A percentile compares a stretch with the other conserved stretches of the same genome.
Evolutionary conservation across 1,139 yeast genomes (phyloP).

Genomic region (Taiozyma sp.): DNA sequence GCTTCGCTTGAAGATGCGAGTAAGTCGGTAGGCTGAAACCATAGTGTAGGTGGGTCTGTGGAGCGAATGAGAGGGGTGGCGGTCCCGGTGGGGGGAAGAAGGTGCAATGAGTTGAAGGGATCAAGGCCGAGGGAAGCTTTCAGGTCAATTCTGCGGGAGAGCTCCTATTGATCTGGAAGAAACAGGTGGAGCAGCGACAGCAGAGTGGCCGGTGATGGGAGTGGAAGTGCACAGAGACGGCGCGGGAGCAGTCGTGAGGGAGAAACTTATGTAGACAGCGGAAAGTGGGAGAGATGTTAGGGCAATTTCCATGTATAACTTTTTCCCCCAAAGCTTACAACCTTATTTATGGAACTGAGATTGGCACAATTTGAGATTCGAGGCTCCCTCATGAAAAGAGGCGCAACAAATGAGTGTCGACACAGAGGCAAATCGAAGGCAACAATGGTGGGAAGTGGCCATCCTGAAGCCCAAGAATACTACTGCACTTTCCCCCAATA

Average conservation of each 20-base stretch:
- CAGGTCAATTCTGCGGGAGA: background rate
- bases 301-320: background rate
- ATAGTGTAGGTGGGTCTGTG: background rate
- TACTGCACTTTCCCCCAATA: no score
- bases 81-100: background rate
- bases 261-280: background rate
- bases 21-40: background rate
- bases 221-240: background rate
- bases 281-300: background rate
- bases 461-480: background rate
- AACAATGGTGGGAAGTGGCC: background rate
- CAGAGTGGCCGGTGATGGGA: background rate
- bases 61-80: background rate
- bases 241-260: background rate
- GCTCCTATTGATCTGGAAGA: background rate
- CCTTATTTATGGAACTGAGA: background rate
- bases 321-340: background rate
- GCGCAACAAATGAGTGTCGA: background rate
- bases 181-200: background rate
- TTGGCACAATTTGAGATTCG: background rate
- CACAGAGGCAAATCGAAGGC: background rate
- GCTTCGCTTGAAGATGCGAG: conserved; percentile 10
- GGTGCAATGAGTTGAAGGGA: background rate
- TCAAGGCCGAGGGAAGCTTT: background rate
- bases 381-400: background rate